Base-by-base conservation (phyloP, 352 stramenopile genomes). In the Peronospora belbahrii region DNA sequence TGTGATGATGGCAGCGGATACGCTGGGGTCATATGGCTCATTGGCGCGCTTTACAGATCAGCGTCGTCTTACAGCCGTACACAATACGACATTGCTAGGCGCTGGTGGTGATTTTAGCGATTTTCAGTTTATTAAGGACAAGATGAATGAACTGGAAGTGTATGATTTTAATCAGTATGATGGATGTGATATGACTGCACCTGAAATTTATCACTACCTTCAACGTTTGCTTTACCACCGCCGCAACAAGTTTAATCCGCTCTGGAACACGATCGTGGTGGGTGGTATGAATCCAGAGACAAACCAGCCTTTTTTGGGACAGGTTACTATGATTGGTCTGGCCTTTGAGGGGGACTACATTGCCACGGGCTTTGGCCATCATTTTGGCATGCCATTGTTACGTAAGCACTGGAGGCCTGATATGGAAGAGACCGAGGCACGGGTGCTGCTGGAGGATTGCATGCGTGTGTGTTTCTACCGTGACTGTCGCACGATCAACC, bases 181-280 rank as follows among this genome's bases (percentile, higher is more conserved):
- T 51, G 94, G 86, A 20, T 96, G 97, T 42, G 88, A 97, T 30
- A 80, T 96, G 52, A 96, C 71, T 33, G 90, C 96, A 24, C 78
- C 82, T 22, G 90, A 98, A 65, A 83, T 98, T 24, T 98, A 96
- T 70, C 94, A 96, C 65, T 98, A 98, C 70, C 67, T 99, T 23
- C 80, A 97, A 47, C 93, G 95, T 17, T 85, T 99, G 47, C 80
- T 99, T 70, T 99, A 99, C 83, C 90, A 98, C 65, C 85, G 95
- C 55, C 85, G 96, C 59, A 98, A 97, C 70, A 98, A 98, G 60
- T 97, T 98, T 61, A 97, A 99, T 70, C 96, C 96, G 32, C 82
- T 98, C 19, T 99, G 96, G 96, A 99, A 99, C 77, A 96, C 95
- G 44, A 54, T 99, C 4, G 80, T 99, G 0, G 85, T 99, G 40